Evolutionary conservation across 2,329 filamentous ascomycete species (phyloP), one percentile per base, ranked within the genome.

Genomic region (Apiospora phragmitis): DNA sequence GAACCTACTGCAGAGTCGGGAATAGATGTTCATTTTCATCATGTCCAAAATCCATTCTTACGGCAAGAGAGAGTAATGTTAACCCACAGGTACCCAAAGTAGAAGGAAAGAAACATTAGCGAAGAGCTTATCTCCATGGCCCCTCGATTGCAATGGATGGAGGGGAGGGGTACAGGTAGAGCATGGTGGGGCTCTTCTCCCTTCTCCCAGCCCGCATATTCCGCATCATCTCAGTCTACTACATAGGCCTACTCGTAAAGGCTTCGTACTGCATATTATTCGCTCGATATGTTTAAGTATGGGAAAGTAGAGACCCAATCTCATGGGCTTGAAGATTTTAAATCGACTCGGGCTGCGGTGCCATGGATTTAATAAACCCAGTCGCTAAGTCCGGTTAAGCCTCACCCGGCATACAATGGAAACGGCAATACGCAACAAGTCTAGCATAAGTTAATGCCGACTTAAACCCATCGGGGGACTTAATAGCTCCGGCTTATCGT

Each of bases 1-100:
- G 24, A 24, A 67, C 70, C 43, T 69, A 71, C 70, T 71, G 70
- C 8, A 71, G 38, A 14, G 70, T 59, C 32, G 70, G 67, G 41
- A 59, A 45, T 24, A 69, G 68, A 41, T 24, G 32, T 32, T 45
- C 68, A 35, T 49, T 35, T 29, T 69, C 67, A n/a, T 45, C 69
- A 29, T 68, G 26, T n/a, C 47, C 41, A 9, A 29, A 21, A 21
- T 68, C 67, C 69, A 70, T 70, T 35, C 7, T 65, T 35, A 35
- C 29, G 29, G 32, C 29, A 21, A 35, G 18, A 35, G 8, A n/a
- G 29, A n/a, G 32, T 5, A 43, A 3, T n/a, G 18, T 59, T 59
- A 26, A n/a, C n/a, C n/a, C n/a, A n/a, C n/a, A n/a, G n/a, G 18
- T n/a, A 35, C 49, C 49, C 26, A 18, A 32, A 18, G 26, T 18